These are phyloP conservation scores for Schizophyllum amplum DNA, from an alignment of 1,284 basidiomycete species.

Conservation along the genomic window DNA sequence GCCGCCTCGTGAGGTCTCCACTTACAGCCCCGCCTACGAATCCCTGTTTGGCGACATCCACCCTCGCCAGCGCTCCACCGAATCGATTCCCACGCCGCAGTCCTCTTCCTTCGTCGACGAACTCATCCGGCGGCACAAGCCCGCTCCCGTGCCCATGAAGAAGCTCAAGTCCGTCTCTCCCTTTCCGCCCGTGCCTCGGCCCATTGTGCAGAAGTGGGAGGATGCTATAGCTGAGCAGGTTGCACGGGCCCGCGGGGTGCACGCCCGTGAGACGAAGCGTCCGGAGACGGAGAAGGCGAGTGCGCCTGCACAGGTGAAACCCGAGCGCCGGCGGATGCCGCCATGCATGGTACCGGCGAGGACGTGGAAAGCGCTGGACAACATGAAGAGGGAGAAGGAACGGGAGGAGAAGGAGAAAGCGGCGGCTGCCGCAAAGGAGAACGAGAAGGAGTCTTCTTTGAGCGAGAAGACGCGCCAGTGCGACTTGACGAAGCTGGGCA, in stretches of 20 bases:
- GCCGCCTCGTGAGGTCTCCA: neutral
- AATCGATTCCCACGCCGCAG: too few relatives aligned
- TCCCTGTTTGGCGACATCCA: too few relatives aligned
- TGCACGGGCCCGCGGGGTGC: too few relatives aligned
- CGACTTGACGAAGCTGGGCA: slow-evolving; percentile 7
- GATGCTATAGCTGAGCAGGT: too few relatives aligned
- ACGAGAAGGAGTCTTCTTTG: neutral
- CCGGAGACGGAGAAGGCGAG: neutral
- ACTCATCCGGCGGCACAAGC: neutral
- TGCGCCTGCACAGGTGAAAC: neutral
- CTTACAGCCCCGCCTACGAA: neutral
- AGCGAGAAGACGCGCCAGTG: neutral
- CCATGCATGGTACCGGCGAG: neutral
- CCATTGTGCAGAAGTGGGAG: too few relatives aligned
- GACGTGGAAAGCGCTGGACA: neutral
- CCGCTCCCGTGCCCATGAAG: neutral
- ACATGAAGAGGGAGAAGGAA: neutral
- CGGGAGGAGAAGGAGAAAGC: too few relatives aligned
- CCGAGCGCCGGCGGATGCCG: neutral
- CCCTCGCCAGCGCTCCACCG: too few relatives aligned
- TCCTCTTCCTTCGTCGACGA: neutral
- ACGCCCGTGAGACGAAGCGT: neutral
- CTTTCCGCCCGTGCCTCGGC: too few relatives aligned
- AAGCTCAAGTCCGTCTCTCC: too few relatives aligned
- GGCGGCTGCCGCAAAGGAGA: neutral